phyloP scores from a whole-genome alignment of 371 early-diverging fungal species.

The Coemansia sp. region DNA sequence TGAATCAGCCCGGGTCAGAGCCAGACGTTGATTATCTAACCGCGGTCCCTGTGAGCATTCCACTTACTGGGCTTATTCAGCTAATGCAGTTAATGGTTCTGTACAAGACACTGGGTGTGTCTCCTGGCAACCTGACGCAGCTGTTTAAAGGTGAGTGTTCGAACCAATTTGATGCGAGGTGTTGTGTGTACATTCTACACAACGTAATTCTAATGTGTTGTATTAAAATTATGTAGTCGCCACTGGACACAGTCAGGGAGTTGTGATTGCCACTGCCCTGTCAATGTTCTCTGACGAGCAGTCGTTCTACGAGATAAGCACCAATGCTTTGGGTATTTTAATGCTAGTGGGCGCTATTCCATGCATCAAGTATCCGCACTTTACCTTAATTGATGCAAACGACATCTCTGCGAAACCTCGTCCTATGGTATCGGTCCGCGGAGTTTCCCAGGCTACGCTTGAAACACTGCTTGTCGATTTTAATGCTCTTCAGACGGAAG shows the following conservation, averaged over 20 bases:
- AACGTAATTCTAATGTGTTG: neutral
- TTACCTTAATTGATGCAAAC: neutral
- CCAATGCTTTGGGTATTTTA: slow-evolving; percentile 69
- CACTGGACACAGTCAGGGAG: slow-evolving; percentile 57
- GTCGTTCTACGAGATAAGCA: slow-evolving; percentile 70
- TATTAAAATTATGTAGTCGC: slow-evolving; percentile 35
- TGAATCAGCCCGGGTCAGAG: slow-evolving; percentile 35
- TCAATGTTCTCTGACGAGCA: slow-evolving; percentile 76
- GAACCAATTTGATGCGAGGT: too few species aligned
- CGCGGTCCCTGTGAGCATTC: slow-evolving; percentile 77
- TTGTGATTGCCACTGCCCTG: slow-evolving; percentile 81
- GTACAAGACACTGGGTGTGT: slow-evolving; percentile 56
- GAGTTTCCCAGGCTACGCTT: slow-evolving; percentile 1
- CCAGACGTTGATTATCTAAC: slow-evolving; percentile 66
- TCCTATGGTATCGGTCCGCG: slow-evolving; percentile 24
- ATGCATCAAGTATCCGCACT: slow-evolving; percentile 28
- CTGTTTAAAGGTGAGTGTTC: slow-evolving; percentile 56
- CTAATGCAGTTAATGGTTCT: slow-evolving; percentile 61
- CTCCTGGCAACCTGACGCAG: slow-evolving; percentile 54
- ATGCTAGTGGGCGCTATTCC: slow-evolving; percentile 20
- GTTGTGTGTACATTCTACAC: neutral
- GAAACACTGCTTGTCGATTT: slow-evolving; percentile 3
- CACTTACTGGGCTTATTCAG: slow-evolving; percentile 79
- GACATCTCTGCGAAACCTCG: neutral
- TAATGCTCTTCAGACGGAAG: too few species aligned